phyloP scores from a whole-genome alignment of 805 yeast genomes.

The Ogataea pilisensis region DNA sequence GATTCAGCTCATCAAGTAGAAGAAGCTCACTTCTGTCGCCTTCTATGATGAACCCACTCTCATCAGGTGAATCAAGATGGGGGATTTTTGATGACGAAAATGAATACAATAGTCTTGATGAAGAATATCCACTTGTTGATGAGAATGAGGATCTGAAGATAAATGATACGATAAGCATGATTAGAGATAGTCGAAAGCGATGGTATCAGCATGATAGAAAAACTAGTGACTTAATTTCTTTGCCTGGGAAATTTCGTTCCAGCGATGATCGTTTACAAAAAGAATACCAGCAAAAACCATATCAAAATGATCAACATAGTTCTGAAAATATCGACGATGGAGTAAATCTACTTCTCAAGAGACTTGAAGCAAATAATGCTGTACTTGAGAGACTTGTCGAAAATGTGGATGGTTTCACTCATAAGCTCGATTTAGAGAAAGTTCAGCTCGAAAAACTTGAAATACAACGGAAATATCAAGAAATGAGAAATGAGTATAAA shows the following conservation, averaged over 20 bases:
- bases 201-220: slow-evolving; percentile 8
- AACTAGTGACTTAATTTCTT: slow-evolving; percentile 9
- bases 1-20: slow-evolving; percentile 11
- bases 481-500: slow-evolving; percentile 23
- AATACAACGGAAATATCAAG: slow-evolving; percentile 14
- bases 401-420: slow-evolving; percentile 13
- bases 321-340: neutral
- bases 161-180: slow-evolving; percentile 22
- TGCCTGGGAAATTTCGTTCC: slow-evolving; percentile 17
- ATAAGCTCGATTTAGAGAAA: slow-evolving; percentile 10
- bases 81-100: neutral
- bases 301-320: neutral
- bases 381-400: slow-evolving; percentile 8
- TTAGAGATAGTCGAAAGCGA: slow-evolving; percentile 14
- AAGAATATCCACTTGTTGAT: neutral
- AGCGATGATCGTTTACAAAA: neutral
- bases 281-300: neutral
- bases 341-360: neutral
- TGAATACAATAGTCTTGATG: too few relatives aligned
- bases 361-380: slow-evolving; percentile 11
- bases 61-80: neutral
- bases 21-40: slow-evolving; percentile 18
- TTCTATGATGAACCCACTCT: slow-evolving; percentile 13
- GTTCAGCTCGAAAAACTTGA: slow-evolving; percentile 13
- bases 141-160: slow-evolving; percentile 16